Base-by-base conservation (phyloP, 495 filamentous ascomycete species). In the Aspergillus saccharolyticus region DNA sequence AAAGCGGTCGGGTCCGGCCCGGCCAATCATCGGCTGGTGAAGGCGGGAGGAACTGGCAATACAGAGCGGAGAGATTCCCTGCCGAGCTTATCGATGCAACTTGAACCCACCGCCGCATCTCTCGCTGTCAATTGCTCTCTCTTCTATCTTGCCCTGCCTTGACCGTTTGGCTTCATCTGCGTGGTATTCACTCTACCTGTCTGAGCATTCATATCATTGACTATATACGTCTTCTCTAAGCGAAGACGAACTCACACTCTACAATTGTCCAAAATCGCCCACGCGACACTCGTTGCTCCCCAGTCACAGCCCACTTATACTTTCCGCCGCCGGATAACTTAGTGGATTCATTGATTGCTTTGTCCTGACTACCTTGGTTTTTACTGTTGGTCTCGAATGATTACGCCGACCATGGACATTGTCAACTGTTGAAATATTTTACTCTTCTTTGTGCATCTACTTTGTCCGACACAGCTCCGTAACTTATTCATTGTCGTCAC, bases 11-110 rank as follows among this genome's bases (percentile, higher is more conserved):
- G 58, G 42, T n/a, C 44, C 8, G 15, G 16, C 9, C 24, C 46
- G 39, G 52, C 63, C 60, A 66, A 66, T 66, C 57, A 58, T 3
- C 4, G 3, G 25, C 25, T 28, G 25, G 25, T 2, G 7, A 39
- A 39, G 33, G 33, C 33, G 33, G 33, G 14, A 39, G 12, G 6
- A 15, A 39, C 14, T 5, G 33, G 33, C 33, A 39, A 12, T 2
- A 39, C 14, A 15, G 14, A 6, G 33, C 33, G 14, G 14, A 12
- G 6, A 15, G 33, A 39, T 39, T 12, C 12, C 33, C 33, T 39
- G 33, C 33, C 33, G 33, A 12, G 33, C 33, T 39, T 39, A 39
- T 39, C 33, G 33, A 39, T 46, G 44, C 17, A 46, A 46, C n/a
- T n/a, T n/a, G n/a, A n/a, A n/a, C 18, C 44, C 21, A 46, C 44